Conservation (phyloP, 2,329 filamentous ascomycete genomes). For the Monilinia aucupariae region DNA sequence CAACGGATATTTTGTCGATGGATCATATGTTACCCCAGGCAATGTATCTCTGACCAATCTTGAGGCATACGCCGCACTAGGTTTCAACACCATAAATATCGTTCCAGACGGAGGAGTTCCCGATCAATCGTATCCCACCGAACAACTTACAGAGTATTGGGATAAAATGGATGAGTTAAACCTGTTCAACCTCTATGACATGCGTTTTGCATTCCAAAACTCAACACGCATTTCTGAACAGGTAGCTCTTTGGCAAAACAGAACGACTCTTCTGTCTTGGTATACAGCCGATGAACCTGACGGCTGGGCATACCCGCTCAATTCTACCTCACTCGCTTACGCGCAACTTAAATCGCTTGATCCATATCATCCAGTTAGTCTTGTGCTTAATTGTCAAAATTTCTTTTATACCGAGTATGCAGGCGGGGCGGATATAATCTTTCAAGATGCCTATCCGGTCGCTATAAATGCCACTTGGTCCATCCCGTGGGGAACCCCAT, state of each 20-base stretch:
- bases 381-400: constrained; percentile 48
- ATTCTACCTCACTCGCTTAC: constrained; percentile 42
- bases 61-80: constrained; percentile 38
- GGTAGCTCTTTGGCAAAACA: constrained; percentile 29
- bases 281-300: constrained; percentile 52
- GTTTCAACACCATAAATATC: constrained; percentile 43
- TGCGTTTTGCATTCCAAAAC: constrained; percentile 33
- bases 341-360: constrained; percentile 42
- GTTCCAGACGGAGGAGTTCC: constrained; percentile 39
- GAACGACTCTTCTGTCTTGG: constrained; percentile 43
- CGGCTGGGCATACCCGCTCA: constrained; percentile 36
- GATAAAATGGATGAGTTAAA: constrained; percentile 41
- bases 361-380: constrained; percentile 48
- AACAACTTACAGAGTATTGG: constrained; percentile 38
- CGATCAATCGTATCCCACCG: constrained; percentile 37
- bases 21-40: constrained; percentile 26
- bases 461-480: constrained; percentile 44
- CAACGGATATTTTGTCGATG: constrained; percentile 41
- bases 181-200: constrained; percentile 42
- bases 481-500: constrained; percentile 41
- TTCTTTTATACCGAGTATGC: constrained; percentile 48
- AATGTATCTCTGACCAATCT: constrained; percentile 37
- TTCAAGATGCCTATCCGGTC: constrained; percentile 47
- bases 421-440: constrained; percentile 46
- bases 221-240: constrained; percentile 37